Base-by-base conservation (phyloP, 1,284 basidiomycete genomes). In the Ceratorhiza oryzae-sativae region DNA sequence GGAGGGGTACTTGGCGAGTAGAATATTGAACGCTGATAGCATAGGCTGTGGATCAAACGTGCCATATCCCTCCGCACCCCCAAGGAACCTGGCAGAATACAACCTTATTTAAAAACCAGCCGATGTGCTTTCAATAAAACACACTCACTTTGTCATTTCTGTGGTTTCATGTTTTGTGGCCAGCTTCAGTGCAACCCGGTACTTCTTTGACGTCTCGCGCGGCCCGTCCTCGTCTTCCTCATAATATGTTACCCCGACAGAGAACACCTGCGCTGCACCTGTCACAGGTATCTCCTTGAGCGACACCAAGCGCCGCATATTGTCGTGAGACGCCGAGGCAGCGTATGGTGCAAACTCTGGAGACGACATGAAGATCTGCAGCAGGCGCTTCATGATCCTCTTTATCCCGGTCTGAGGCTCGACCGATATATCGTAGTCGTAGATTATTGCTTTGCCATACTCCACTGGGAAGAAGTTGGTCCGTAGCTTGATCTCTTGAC, bases 391-490 rank as follows among this genome's bases (percentile, higher is more conserved):
- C 77, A 86, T 89, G 42, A 92, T 83, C 13, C 89, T 86, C 72
- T 83, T 84, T 60, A 82, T 79, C 2, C 84, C 79, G 13, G 82
- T 80, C 8, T 79, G 77, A 1, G 91, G 90, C 0, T 85, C 80
- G 39, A 92, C 87, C 1, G 83, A 76, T 9, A 92, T 85, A 73
- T 89, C 86, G 75, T 93, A 93, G 74, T 93, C 91, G 76, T 83
- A 86, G 9, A 91, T 76, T 0, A 87, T 84, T 0, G 82, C 84
- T 63, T 87, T 86, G 0, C 88, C 87, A 39, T 72, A 60, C 48
- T 82, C 82, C 20, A 93, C 83, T 0, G 90, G 87, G 80, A 92
- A 92, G 81, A 88, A 91, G 75, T 93, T 93, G 12, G 90, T 83
- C 13, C 91, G 86, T 45, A 93, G 81, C 74, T 85, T 88, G 79